Conservation (phyloP, 257 asterid species). For the Fraxinus americana region DNA sequence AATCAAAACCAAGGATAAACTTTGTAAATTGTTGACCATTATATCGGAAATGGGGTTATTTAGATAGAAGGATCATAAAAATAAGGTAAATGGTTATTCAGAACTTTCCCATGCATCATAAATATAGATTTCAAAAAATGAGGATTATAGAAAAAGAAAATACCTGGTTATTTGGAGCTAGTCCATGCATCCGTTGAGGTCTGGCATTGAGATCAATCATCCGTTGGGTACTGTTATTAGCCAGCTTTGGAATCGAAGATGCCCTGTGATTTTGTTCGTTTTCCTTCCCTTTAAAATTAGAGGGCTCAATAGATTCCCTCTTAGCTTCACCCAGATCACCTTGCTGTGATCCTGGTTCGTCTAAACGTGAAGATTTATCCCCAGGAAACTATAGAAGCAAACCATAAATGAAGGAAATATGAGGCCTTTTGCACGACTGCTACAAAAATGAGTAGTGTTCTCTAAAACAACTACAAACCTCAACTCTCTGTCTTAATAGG, state of each 20-base stretch:
- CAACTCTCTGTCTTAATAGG: constrained; percentile 84
- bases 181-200: constrained; percentile 67
- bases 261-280: constrained; percentile 40
- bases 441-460: constrained; percentile 14
- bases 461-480: constrained; percentile 65
- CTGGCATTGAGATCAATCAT: constrained; percentile 84
- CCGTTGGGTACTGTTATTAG: constrained; percentile 35
- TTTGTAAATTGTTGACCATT: constrained; percentile 34
- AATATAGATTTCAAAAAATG: not conserved
- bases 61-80: constrained; percentile 5
- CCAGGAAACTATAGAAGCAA: constrained; percentile 75
- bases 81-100: not conserved
- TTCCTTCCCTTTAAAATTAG: constrained; percentile 38
- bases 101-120: not conserved
- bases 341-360: constrained; percentile 54
- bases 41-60: not conserved
- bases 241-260: constrained; percentile 32
- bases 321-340: constrained; percentile 36
- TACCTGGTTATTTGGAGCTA: constrained; percentile 65
- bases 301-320: constrained; percentile 39
- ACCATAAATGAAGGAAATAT: constrained; percentile 21
- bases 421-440: not conserved
- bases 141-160: not conserved
- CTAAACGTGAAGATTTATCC: constrained; percentile 54
- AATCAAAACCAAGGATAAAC: not conserved